Evolutionary conservation across 305 asterid genomes (phyloP).

Genomic region (Solanum hybrid): DNA sequence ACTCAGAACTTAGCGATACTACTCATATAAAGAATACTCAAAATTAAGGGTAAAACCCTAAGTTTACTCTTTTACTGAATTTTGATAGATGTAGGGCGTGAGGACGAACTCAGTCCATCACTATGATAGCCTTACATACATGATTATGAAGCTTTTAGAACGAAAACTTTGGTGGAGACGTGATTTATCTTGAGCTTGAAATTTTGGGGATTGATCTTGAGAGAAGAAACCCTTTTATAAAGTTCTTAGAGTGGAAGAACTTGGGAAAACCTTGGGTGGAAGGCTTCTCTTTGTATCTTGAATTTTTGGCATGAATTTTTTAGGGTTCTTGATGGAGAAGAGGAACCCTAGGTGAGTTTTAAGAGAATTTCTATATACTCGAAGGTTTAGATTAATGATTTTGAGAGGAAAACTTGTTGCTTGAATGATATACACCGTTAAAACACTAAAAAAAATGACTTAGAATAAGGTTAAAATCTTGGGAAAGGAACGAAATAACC

Average conservation of each 20-base stretch:
- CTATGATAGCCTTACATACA: neutral
- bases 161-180: neutral
- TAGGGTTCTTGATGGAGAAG: neutral
- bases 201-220: neutral
- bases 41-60: neutral
- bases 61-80: too few species aligned
- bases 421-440: neutral
- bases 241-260: neutral
- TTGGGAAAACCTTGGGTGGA: neutral
- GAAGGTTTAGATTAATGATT: neutral
- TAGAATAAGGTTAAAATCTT: neutral
- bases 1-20: neutral
- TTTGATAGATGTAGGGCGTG: neutral
- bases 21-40: neutral
- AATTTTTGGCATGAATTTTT: neutral
- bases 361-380: neutral
- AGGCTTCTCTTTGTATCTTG: neutral
- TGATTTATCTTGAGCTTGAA: neutral
- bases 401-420: neutral
- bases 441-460: neutral
- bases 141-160: neutral
- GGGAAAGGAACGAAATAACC: neutral
- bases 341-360: neutral
- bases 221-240: neutral
- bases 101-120: neutral